Evolutionary conservation across 2,329 filamentous ascomycete species (phyloP).

Genomic region (Fusarium nelsonii): DNA sequence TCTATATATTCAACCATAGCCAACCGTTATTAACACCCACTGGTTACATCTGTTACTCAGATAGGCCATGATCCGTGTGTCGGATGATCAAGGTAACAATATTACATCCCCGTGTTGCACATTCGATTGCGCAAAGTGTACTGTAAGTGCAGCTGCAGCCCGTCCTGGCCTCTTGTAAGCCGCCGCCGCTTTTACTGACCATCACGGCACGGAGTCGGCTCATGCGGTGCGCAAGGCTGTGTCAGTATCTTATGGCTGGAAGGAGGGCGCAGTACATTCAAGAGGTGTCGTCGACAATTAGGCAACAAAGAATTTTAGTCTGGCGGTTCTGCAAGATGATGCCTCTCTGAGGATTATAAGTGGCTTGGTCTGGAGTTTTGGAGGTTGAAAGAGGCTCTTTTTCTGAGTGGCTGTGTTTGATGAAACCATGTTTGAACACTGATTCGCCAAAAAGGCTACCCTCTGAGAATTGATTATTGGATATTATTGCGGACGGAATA

Average conservation of each 20-base stretch:
- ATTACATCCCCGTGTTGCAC: slow-evolving; percentile 27
- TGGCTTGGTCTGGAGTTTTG: background rate
- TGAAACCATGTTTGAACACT: background rate
- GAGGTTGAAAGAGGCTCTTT: slow-evolving; percentile 8
- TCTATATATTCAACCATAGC: slow-evolving; percentile 29
- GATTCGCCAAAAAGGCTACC: background rate
- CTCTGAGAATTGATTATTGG: background rate
- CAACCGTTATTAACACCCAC: slow-evolving; percentile 13
- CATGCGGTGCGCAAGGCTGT: slow-evolving; percentile 28
- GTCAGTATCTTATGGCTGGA: slow-evolving; percentile 2
- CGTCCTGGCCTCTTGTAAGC: slow-evolving; percentile 14
- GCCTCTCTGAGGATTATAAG: slow-evolving; percentile 1
- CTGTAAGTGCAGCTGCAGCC: slow-evolving; percentile 12
- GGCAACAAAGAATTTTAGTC: slow-evolving; percentile 26
- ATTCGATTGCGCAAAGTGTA: slow-evolving; percentile 24
- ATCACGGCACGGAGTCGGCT: slow-evolving; percentile 9
- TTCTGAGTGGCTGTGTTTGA: slow-evolving; percentile 10
- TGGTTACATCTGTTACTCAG: slow-evolving; percentile 20
- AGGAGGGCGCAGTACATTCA: slow-evolving; percentile 32
- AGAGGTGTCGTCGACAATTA: slow-evolving; percentile 12
- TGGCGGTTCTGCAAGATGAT: slow-evolving; percentile 7
- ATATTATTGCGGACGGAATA: background rate
- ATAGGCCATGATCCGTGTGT: background rate
- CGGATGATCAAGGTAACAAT: slow-evolving; percentile 27
- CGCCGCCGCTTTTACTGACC: slow-evolving; percentile 26